These are phyloP conservation scores for Daldinia bambusicola DNA, from an alignment of 495 filamentous ascomycete species.

Conservation along the genomic window DNA sequence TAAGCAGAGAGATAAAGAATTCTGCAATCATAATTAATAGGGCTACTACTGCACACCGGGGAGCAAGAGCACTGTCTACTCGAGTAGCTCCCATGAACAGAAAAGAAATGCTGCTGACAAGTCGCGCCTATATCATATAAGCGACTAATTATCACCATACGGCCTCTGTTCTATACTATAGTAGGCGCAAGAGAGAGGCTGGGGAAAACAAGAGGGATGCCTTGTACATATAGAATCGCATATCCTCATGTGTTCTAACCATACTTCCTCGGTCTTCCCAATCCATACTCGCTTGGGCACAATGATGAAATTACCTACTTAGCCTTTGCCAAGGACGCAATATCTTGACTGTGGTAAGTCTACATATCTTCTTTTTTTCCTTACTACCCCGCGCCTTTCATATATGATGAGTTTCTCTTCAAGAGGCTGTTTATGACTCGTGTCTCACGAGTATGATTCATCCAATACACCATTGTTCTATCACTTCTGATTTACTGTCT, in stretches of 20 bases:
- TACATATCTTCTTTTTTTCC: neutral
- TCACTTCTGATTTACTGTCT: slow-evolving; percentile 48
- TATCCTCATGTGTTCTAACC: slow-evolving; percentile 33
- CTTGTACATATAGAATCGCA: slow-evolving; percentile 50
- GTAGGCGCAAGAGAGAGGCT: slow-evolving; percentile 17
- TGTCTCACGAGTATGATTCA: slow-evolving; percentile 55
- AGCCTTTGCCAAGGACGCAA: neutral
- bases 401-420: slow-evolving; percentile 51
- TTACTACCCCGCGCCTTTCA: neutral
- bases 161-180: slow-evolving; percentile 26
- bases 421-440: slow-evolving; percentile 63
- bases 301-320: slow-evolving; percentile 13
- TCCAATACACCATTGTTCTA: slow-evolving; percentile 58
- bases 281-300: neutral
- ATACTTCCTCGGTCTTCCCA: neutral
- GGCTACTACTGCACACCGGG: neutral
- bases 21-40: neutral
- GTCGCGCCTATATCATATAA: slow-evolving; percentile 3
- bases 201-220: slow-evolving; percentile 13
- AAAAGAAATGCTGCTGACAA: neutral
- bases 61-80: neutral
- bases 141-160: neutral
- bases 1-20: slow-evolving; percentile 1
- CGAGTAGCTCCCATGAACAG: neutral
- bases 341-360: slow-evolving; percentile 37